phyloP scores from a whole-genome alignment of 306 rosid genomes.

The Cucumis hystrix region DNA sequence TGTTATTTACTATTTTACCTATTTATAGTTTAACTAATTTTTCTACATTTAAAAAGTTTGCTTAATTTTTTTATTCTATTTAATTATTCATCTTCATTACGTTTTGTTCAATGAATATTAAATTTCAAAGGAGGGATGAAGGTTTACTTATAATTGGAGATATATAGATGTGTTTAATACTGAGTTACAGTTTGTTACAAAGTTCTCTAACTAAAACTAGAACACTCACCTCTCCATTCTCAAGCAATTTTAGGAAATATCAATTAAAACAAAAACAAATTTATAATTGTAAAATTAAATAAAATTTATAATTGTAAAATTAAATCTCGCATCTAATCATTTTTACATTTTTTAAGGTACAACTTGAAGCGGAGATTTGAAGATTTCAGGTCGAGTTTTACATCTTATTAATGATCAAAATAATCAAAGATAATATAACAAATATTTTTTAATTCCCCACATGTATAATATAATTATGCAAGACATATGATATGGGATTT shows the following conservation, averaged over 20 bases:
- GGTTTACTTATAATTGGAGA: no score
- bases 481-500: neutral
- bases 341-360: neutral
- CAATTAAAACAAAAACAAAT: no score
- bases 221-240: neutral
- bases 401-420: neutral
- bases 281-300: neutral
- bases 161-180: neutral
- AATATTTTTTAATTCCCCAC: neutral
- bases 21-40: no score
- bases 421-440: neutral
- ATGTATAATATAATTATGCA: neutral
- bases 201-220: no score
- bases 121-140: no score
- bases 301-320: neutral
- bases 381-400: no score
- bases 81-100: neutral
- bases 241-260: neutral
- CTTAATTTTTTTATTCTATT: neutral
- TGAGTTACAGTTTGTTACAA: no score
- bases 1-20: no score
- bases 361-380: no score
- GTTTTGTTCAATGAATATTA: no score
- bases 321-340: neutral
- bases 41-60: no score